Percentiles rank a stretch among this genome's conserved stretches.
These are phyloP conservation scores for Xylariaceae sp. DNA, from an alignment of 2,329 filamentous ascomycete genomes.

Conservation along the genomic window DNA sequence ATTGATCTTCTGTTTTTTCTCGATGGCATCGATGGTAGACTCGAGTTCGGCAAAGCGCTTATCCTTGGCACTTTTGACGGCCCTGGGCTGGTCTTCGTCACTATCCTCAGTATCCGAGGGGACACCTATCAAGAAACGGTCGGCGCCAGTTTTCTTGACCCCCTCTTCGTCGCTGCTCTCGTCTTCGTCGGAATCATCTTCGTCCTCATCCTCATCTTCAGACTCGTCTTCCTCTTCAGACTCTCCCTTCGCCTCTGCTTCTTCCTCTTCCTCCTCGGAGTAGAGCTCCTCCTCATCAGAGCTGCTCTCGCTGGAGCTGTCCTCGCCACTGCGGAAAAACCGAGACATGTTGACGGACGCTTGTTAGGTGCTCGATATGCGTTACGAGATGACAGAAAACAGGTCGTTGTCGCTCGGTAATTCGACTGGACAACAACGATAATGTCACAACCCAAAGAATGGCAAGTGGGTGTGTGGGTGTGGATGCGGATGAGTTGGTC, in stretches of 20 bases:
- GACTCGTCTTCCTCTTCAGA: conserved; percentile 58
- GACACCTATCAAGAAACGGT: conserved; percentile 81
- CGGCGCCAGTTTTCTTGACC: conserved; percentile 71
- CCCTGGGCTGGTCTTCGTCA: conserved; percentile 82
- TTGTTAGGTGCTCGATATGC: conserved; percentile 18
- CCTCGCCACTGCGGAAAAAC: conserved; percentile 91
- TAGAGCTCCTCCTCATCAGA: conserved; percentile 97
- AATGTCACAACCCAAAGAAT: conserved; percentile 10
- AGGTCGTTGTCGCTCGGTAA: conserved; percentile 3
- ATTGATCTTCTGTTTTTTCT: conserved; percentile 96
- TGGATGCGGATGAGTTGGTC: conserved; percentile 21
- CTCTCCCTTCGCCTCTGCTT: conserved; percentile 59
- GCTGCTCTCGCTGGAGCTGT: conserved; percentile 94
- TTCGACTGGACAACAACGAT: conserved; percentile 4
- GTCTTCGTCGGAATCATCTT: conserved; percentile 57
- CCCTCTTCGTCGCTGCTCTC: conserved; percentile 69
- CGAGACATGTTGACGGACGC: conserved; percentile 75
- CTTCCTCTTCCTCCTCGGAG: conserved; percentile 75
- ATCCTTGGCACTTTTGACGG: conserved; percentile 97
- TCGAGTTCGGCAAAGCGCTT: conserved; percentile 96
- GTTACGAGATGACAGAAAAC: background rate
- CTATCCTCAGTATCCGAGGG: conserved; percentile 81
- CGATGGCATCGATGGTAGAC: conserved; percentile 84
- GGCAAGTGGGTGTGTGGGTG: conserved; percentile 14
- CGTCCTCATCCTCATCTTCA: conserved; percentile 59